phyloP scores from a whole-genome alignment of 164 flowering plant genomes.

The Chimonanthus salicifolius region DNA sequence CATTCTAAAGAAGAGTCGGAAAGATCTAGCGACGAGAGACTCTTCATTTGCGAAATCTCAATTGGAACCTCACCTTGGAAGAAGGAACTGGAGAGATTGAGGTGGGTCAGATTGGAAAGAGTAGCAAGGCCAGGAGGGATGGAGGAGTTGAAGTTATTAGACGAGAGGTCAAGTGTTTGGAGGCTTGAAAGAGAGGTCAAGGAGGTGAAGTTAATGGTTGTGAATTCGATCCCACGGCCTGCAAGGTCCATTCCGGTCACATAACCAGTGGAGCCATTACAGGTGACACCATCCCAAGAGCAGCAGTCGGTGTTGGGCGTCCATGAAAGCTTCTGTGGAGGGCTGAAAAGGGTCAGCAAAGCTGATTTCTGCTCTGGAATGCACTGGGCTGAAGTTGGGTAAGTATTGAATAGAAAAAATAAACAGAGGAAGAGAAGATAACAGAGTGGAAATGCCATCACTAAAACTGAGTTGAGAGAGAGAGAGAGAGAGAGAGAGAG shows the following conservation, averaged over 20 bases:
- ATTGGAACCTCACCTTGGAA: conserved; percentile 42
- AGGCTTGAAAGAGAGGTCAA: conserved; percentile 7
- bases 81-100: conserved; percentile 44
- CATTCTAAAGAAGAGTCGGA: background rate
- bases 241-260: conserved; percentile 30
- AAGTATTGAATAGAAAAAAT: conserved; percentile 1
- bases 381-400: conserved; percentile 17
- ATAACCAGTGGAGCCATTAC: conserved; percentile 22
- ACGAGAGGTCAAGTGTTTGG: conserved; percentile 30
- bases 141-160: conserved; percentile 24
- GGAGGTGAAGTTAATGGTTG: background rate
- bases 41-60: conserved; percentile 23
- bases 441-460: conserved; percentile 21
- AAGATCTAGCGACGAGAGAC: conserved; percentile 18
- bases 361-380: conserved; percentile 21
- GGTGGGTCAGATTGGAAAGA: conserved; percentile 26
- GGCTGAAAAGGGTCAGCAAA: conserved; percentile 7
- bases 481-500: conserved; percentile 12
- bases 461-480: background rate
- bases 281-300: conserved; percentile 31
- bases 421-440: conserved; percentile 7
- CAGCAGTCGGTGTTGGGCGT: conserved; percentile 26
- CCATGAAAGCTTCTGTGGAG: conserved; percentile 29
- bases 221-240: conserved; percentile 13
- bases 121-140: conserved; percentile 32